Evolutionary conservation across 768 basidiomycete species (phyloP).

Genomic region (Cystobasidiopsis lactophilus): DNA sequence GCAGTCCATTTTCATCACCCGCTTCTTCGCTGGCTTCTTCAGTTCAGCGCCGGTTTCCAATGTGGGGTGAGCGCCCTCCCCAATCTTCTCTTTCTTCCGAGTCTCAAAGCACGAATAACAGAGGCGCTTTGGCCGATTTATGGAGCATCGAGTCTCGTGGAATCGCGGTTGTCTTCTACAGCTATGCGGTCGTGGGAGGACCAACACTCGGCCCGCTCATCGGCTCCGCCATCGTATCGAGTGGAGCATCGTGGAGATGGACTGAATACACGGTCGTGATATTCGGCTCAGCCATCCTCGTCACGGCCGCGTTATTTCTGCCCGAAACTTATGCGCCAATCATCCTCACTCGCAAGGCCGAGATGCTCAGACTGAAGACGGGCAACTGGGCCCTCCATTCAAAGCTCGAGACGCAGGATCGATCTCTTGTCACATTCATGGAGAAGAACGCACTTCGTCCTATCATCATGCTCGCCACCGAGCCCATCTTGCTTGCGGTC

Average conservation of each 20-base stretch:
- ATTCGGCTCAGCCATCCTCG: conserved; percentile 19
- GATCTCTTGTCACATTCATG: conserved; percentile 21
- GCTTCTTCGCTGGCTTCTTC: conserved; percentile 20
- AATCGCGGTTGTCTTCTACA: conserved; percentile 22
- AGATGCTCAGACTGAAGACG: conserved; percentile 18
- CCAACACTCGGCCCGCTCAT: conserved; percentile 23
- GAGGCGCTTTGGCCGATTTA: conserved; percentile 18
- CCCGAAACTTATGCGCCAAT: conserved; percentile 24
- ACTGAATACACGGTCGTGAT: conserved; percentile 24
- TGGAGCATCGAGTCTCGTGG: conserved; percentile 13
- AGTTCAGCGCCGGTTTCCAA: conserved; percentile 20
- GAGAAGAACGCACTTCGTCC: conserved; percentile 21
- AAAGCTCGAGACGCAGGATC: conserved; percentile 21
- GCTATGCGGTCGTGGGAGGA: conserved; percentile 23
- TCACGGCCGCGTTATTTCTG: conserved; percentile 19
- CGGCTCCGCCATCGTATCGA: conserved; percentile 20
- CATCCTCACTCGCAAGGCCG: conserved; percentile 24
- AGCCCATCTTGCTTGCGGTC: conserved; percentile 21
- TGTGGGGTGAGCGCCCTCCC: background rate
- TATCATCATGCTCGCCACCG: conserved; percentile 20
- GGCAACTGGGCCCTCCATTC: conserved; percentile 22
- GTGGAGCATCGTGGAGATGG: conserved; percentile 25
- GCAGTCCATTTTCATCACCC: conserved; percentile 24
- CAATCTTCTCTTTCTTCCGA: background rate
- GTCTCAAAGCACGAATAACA: conserved; percentile 2